Base-by-base conservation (phyloP, 208 protist genomes). In the Acanthamoeba castellanii region DNA sequence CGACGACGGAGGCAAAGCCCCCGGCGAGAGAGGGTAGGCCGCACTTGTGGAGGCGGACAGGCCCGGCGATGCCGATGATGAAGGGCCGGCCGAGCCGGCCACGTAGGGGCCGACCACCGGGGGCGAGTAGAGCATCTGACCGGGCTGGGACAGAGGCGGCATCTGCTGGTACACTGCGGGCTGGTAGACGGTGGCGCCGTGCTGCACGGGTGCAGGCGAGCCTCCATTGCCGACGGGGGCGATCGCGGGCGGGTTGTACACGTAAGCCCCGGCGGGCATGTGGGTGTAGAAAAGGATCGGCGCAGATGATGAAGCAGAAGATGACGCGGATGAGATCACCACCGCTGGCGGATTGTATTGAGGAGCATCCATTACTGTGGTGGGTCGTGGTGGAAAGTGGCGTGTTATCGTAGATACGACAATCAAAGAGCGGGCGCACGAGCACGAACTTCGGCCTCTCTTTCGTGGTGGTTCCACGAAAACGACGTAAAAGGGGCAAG, bases 91-190 rank as follows among this genome's bases (percentile, higher is more conserved):
- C 61, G n/a, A 27, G 66, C n/a, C 66, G 22, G n/a, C 66, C 66
- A 34, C 66, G 66, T 37, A 37, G 66, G 66, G 66, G 9, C 66
- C 66, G 66, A 9, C 30, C 66, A 72, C 30, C 66, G 66, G 9
- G 20, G 66, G 32, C 52, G 52, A 22, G 52, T 59, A 59, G 52
- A 16, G 52, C 52, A 59, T 22, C 20, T 81, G 72, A 7, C 34
- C 72, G 30, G 37, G 34, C 34, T 37, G 37, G 72, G 34, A 81
- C 72, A 47, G 32, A 3, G 72, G 72, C 72, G 72, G 72, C 37
- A 81, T 37, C n/a, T 81, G 72, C 72, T 81, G 72, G 37, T 81
- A 81, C 34, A 81, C 37, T 13, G 72, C 72, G 27, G 72, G 72
- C 72, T 81, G 72, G 72, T 81, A 81, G 16, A 45, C 9, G 61